Base-by-base conservation (phyloP, 1,139 yeast genomes). In the Candida tetrigidarum region DNA sequence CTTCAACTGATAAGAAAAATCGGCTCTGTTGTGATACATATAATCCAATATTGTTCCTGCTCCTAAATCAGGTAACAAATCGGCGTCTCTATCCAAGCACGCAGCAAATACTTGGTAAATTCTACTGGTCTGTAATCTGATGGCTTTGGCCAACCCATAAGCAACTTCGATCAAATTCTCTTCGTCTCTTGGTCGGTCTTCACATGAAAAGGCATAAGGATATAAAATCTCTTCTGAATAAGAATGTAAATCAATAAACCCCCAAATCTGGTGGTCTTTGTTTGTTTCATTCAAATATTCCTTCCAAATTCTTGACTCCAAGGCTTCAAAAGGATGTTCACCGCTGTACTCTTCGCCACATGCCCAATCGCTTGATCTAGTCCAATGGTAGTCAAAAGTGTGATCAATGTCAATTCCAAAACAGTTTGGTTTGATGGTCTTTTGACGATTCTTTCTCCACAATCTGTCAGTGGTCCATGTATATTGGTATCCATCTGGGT, bases 401-500 rank as follows among this genome's bases (percentile, higher is more conserved):
- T 87, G 96, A 62, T 89, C 97, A 47, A 91, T 83, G 61, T 91
- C 97, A 39, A 90, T 79, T 6, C 97, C 97, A 42, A 76, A 71
- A 63, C 97, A 91, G 37, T 74, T 66, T 4, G 88, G 82, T 42
- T 80, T 66, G 30, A 72, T 76, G 0, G 96, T 86, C 43, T 80
- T 78, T 64, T 91, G 97, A 50, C 96, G 77, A 64, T 89, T 91
- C 62, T 91, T 91, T 40, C 96, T 73, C 97, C 97, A 91, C 50
- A 91, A 70, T 45, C 97, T 71, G 60, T 91, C 96, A 29, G 69
- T 60, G 4, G 72, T 74, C 96, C 97, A 91, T 2, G 96, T 76
- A 61, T 86, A 86, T 11, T 72, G 90, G 60, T 91, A 91, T 0
- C 97, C 97, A 63, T 91, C 97, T 0, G 97, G 97, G 59, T 91